Evolutionary conservation across 2,329 filamentous ascomycete species (phyloP).

Genomic region (Talaromyces sp.): DNA sequence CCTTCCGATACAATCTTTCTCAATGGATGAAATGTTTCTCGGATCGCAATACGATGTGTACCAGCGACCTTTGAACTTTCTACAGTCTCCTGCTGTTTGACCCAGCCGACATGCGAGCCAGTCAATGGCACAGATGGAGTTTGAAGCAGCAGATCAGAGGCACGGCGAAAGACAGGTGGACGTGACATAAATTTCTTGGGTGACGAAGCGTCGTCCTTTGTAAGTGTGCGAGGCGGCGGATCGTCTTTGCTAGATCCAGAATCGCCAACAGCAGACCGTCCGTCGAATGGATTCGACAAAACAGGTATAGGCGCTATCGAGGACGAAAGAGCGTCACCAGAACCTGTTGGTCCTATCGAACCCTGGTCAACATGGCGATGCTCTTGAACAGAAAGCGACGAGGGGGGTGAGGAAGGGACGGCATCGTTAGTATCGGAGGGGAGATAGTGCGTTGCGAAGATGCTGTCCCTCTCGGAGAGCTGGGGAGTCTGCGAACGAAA

Average conservation of each 20-base stretch:
- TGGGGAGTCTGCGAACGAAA: constrained; percentile 44
- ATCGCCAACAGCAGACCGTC: not conserved
- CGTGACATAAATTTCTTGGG: constrained; percentile 21
- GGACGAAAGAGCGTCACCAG: constrained; percentile 29
- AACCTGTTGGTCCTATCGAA: constrained; percentile 27
- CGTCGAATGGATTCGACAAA: not conserved
- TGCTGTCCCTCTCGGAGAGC: constrained; percentile 60
- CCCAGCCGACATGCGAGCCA: constrained; percentile 26
- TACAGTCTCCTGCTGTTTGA: constrained; percentile 25
- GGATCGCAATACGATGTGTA: constrained; percentile 18
- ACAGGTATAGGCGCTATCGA: constrained; percentile 20
- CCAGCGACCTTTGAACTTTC: constrained; percentile 20
- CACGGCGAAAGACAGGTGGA: constrained; percentile 20
- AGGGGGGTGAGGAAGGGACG: constrained; percentile 29
- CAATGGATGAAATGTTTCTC: constrained; percentile 24
- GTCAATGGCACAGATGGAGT: constrained; percentile 28
- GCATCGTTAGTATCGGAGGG: constrained; percentile 46
- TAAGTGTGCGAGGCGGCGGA: constrained; percentile 24
- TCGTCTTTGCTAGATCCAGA: constrained; percentile 10
- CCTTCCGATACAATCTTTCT: constrained; percentile 26
- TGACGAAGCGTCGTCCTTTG: constrained; percentile 20
- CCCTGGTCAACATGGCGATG: constrained; percentile 25
- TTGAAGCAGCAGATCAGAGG: constrained; percentile 26
- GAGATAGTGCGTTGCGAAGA: constrained; percentile 60
- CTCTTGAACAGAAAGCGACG: constrained; percentile 32